These are phyloP conservation scores for Saccharomyces hybrid DNA, from an alignment of 1,139 yeast species.

Conservation along the genomic window DNA sequence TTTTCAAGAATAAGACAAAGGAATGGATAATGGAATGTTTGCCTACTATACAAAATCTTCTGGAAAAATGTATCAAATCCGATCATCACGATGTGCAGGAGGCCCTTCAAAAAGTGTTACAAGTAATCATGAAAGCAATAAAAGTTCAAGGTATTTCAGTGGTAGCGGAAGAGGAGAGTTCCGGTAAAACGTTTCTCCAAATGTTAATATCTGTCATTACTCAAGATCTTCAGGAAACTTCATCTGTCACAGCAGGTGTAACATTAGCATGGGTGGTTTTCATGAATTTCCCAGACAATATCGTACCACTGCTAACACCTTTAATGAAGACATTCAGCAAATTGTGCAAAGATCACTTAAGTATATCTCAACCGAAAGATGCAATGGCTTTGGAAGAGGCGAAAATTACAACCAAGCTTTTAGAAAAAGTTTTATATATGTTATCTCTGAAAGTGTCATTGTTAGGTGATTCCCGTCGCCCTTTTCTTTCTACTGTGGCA, in stretches of 20 bases:
- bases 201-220: constrained; percentile 62
- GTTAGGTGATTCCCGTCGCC: constrained; percentile 87
- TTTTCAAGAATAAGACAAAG: constrained; percentile 65
- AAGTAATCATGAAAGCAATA: constrained; percentile 58
- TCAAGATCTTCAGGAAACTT: constrained; percentile 75
- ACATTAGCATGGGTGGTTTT: constrained; percentile 80
- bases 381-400: constrained; percentile 47
- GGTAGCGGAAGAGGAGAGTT: constrained; percentile 45
- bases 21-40: constrained; percentile 73
- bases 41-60: constrained; percentile 56
- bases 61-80: constrained; percentile 76
- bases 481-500: constrained; percentile 77
- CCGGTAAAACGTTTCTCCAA: constrained; percentile 55
- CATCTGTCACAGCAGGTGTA: constrained; percentile 88
- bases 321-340: constrained; percentile 84
- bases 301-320: constrained; percentile 67
- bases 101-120: constrained; percentile 66
- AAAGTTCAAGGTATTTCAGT: constrained; percentile 33
- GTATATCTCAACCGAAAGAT: constrained; percentile 47
- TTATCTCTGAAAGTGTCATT: constrained; percentile 74
- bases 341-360: constrained; percentile 80
- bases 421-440: constrained; percentile 70
- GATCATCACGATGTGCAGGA: constrained; percentile 83
- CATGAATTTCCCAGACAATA: constrained; percentile 59
- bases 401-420: constrained; percentile 64